phyloP scores from a whole-genome alignment of 2,329 filamentous ascomycete genomes.

The Penicillium sp. region DNA sequence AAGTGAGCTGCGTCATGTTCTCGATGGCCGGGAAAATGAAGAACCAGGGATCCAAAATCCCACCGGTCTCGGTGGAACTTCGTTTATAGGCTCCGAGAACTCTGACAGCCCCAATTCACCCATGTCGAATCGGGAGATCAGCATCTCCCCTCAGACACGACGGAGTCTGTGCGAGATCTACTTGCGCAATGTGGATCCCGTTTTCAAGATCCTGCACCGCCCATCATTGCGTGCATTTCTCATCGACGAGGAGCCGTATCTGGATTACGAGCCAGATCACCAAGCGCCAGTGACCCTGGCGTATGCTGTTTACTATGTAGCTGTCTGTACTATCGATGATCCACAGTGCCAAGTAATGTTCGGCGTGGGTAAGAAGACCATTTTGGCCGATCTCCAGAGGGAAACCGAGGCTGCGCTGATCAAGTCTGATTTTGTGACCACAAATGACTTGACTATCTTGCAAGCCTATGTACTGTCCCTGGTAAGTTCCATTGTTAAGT shows the following conservation, averaged over 20 bases:
- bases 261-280: conserved; percentile 28
- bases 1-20: conserved; percentile 19
- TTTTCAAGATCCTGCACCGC: conserved; percentile 32
- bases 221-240: conserved; percentile 27
- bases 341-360: conserved; percentile 22
- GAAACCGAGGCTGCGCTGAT: conserved; percentile 25
- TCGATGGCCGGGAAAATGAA: conserved; percentile 20
- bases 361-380: conserved; percentile 13
- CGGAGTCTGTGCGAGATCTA: conserved; percentile 25
- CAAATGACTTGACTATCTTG: conserved; percentile 31
- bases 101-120: conserved; percentile 14
- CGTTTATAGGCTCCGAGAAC: conserved; percentile 16
- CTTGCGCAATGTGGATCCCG: conserved; percentile 27
- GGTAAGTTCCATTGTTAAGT: conserved; percentile 12
- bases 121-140: conserved; percentile 5
- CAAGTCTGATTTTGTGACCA: conserved; percentile 28
- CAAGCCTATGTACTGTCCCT: conserved; percentile 33
- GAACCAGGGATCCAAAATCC: conserved; percentile 5
- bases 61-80: conserved; percentile 11
- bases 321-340: conserved; percentile 24
- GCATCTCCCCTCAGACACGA: conserved; percentile 11
- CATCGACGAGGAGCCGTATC: conserved; percentile 25
- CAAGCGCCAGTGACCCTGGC: conserved; percentile 25
- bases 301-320: conserved; percentile 26
- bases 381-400: conserved; percentile 22